Base-by-base conservation (phyloP, 306 rosid genomes). In the Mimosa pudica region DNA sequence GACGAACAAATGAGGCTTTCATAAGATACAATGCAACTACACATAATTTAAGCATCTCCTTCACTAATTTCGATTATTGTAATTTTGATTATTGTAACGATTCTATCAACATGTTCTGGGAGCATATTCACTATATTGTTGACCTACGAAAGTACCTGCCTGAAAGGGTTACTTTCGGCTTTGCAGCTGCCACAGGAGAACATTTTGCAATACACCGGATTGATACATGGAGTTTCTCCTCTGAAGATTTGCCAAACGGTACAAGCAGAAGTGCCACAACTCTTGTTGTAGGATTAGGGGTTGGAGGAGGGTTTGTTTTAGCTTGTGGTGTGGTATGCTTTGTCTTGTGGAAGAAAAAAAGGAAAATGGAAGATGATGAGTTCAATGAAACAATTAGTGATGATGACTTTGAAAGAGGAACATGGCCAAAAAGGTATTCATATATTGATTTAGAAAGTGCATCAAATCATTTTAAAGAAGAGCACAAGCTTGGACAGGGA, bases 401-500 rank as follows among this genome's bases (percentile, higher is more conserved):
- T 11, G 66, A 61, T 10, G 66, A 61, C 4, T 61, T 61, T 61
- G 38, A 36, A 32, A 32, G 38, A 30, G 38, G 38, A 69, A 42
- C 54, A 44, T 52, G 73, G 24, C 73, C 73, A 16, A 44, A 45
- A 49, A 69, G 44, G 38, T 69, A 8, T 17, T 44, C 36, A 45
- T 45, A 44, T 20, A 35, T 8, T 20, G 73, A 69, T 5, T 17
- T 69, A 18, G 73, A 17, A 44, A 69, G 55, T 44, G 73, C 73
- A 0, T 1, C 73, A 44, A 44, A 69, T 69, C 18, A 69, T 45
- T 69, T 69, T 13, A 9, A 44, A n/a, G 73, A 68, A 17, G 73
- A 4, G 33, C 33, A 36, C 5, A 44, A 78, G 82, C 36, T 69
- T 9, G 73, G 73, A 10, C 36, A 44, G 2, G 73, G 73, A 44